Evolutionary conservation across 2,329 filamentous ascomycete species (phyloP), one percentile per base, ranked within the genome.

Genomic region (Colletotrichum aenigma): DNA sequence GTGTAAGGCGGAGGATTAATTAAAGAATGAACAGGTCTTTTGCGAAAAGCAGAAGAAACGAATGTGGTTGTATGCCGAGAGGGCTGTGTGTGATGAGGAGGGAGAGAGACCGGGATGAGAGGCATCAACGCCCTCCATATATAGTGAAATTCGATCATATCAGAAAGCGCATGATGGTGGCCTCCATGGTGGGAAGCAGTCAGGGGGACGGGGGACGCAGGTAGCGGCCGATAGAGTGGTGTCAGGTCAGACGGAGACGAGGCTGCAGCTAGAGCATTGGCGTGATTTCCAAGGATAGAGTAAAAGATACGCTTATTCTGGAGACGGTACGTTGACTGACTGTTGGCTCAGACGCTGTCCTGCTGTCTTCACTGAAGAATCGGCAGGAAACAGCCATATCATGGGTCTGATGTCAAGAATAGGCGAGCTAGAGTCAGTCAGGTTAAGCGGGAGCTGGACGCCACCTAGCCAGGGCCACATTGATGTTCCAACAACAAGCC

Each of bases 21-120:
- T 69, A 67, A 77, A 74, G 72, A 77, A 60, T 56, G 71, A 71
- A 69, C 36, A 76, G 74, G 72, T 77, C 76, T 67, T 77, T 79
- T 68, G 68, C 76, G 76, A 79, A 76, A 74, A 72, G 68, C 65
- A 79, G 77, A 79, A 79, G 78, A 75, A 62, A 66, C 65, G 56
- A 72, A 58, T 76, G 71, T 70, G 70, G 38, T 16, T 64, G 58
- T 24, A 26, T 58, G 68, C 74, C 70, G 56, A 60, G 48, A 36
- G 64, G 70, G 74, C 60, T 76, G 70, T 69, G 74, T 65, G 70
- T 65, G 70, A 72, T 66, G 71, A 68, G 55, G 48, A 65, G 52
- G 48, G 26, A 66, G 15, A 4, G 10, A 73, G 24, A 52, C 13
- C 36, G 6, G 55, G 34, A 61, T 38, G 48, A 34, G 38, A 70